Base-by-base conservation (phyloP, 2,329 filamentous ascomycete species). In the Claviceps humidiphila region DNA sequence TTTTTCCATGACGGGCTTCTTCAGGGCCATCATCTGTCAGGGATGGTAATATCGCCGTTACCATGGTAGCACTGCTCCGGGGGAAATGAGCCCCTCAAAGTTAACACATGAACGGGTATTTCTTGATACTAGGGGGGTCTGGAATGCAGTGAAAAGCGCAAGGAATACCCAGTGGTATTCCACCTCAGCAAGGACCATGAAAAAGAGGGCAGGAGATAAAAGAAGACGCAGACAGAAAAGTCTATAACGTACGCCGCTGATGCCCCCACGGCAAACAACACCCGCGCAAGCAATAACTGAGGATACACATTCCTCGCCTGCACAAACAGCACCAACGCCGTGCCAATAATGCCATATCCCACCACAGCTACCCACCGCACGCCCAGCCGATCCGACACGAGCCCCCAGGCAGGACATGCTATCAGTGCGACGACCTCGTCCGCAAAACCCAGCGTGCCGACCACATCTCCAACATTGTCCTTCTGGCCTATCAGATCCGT, bases 291-390 rank as follows among this genome's bases (percentile, higher is more conserved):
- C 51, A 97, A 72, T 58, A 98, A 73, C 65, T 95, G 84, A 9
- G 93, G 91, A 68, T 95, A 96, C 8, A 96, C 81, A 68, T 90
- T 89, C 59, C 74, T 76, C 30, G 88, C 88, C 74, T 94, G 88
- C 26, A 96, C 90, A 61, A 95, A 87, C 14, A 89, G 66, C 46
- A 85, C 78, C 55, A 98, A 70, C 20, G 88, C 80, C 13, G 89
- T 57, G 1, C 85, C 89, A 51, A 97, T 85, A 58, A 96, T 79
- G 24, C 77, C 68, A 65, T 96, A 98, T 7, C 93, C 93, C 41
- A 85, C 68, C 24, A 89, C 85, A 57, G 80, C 80, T 22, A 85
- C 82, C 70, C 77, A 77, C 60, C 86, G 74, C 55, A 91, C 87
- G 54, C 87, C 87, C 47, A 89, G 70, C 34, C 86, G 77, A 66